Percentiles rank a stretch among this genome's conserved stretches.
These are phyloP conservation scores for Sugiyamaella grinbergsii DNA, from an alignment of 1,139 yeast species.

Conservation along the genomic window DNA sequence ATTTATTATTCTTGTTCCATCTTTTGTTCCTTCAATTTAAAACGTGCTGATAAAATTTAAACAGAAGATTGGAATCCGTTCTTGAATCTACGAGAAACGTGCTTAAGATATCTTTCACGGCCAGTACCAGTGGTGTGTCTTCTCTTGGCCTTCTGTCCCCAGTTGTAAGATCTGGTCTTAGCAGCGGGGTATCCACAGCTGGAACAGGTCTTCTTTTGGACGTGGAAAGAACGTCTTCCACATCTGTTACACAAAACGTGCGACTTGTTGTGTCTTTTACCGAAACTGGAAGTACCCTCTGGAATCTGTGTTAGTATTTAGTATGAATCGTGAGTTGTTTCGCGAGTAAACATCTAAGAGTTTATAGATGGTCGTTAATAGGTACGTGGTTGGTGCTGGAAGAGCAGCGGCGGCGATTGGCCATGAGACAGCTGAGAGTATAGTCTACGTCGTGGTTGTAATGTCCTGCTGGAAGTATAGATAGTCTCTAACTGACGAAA, in stretches of 20 bases:
- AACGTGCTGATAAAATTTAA: conserved; percentile 25
- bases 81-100: conserved; percentile 96
- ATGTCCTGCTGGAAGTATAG: too few species aligned
- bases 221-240: conserved; percentile 98
- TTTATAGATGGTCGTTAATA: not conserved
- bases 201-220: conserved; percentile 98
- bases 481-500: too few species aligned
- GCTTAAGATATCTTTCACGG: conserved; percentile 98
- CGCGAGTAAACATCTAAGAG: not conserved
- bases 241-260: conserved; percentile 99
- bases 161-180: conserved; percentile 93
- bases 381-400: too few species aligned
- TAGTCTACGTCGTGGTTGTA: too few species aligned
- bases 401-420: too few species aligned
- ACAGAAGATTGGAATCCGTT: conserved; percentile 91
- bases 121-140: conserved; percentile 99
- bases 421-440: too few species aligned
- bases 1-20: conserved; percentile 8
- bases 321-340: not conserved
- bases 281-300: conserved; percentile 99
- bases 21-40: conserved; percentile 11
- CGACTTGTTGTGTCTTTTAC: conserved; percentile 99
- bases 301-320: conserved; percentile 24
- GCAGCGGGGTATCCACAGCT: conserved; percentile 99
- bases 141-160: conserved; percentile 99